phyloP scores from a whole-genome alignment of 257 asterid genomes.

The Nicotiana undulata region DNA sequence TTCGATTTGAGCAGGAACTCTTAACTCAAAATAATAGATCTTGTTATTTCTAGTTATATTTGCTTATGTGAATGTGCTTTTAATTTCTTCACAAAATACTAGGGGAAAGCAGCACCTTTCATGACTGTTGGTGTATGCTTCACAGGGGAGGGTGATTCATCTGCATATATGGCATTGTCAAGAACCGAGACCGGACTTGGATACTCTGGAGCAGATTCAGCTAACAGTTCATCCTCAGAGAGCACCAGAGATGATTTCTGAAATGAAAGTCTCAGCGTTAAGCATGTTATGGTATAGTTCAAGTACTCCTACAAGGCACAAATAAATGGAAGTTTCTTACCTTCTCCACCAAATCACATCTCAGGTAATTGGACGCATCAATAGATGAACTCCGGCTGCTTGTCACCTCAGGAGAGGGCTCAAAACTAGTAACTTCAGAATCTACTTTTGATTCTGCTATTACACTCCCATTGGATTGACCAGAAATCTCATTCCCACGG shows the following conservation, averaged over 20 bases:
- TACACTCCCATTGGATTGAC: constrained; percentile 27
- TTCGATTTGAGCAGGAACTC: background rate
- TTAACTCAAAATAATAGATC: background rate
- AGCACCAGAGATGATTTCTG: constrained; percentile 42
- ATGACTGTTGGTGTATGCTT: constrained; percentile 41
- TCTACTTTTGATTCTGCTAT: constrained; percentile 25
- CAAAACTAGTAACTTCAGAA: constrained; percentile 28
- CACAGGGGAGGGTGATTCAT: constrained; percentile 58
- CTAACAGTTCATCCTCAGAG: constrained; percentile 42
- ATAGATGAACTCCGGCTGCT: constrained; percentile 24
- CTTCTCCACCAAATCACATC: constrained; percentile 31
- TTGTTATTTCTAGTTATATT: background rate
- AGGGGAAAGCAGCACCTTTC: constrained; percentile 38
- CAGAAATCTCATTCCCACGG: constrained; percentile 34
- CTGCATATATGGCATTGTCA: constrained; percentile 35
- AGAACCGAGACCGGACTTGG: constrained; percentile 94
- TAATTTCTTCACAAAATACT: background rate
- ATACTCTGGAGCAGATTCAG: constrained; percentile 49
- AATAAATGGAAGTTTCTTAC: constrained; percentile 20
- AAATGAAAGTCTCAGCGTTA: constrained; percentile 14
- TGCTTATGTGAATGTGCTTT: background rate
- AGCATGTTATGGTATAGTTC: background rate
- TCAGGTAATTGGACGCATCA: constrained; percentile 17
- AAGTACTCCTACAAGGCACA: background rate
- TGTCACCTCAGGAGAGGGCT: constrained; percentile 25